These are phyloP conservation scores for Coniferiporia weirii DNA, from an alignment of 1,284 basidiomycete genomes.

Conservation along the genomic window DNA sequence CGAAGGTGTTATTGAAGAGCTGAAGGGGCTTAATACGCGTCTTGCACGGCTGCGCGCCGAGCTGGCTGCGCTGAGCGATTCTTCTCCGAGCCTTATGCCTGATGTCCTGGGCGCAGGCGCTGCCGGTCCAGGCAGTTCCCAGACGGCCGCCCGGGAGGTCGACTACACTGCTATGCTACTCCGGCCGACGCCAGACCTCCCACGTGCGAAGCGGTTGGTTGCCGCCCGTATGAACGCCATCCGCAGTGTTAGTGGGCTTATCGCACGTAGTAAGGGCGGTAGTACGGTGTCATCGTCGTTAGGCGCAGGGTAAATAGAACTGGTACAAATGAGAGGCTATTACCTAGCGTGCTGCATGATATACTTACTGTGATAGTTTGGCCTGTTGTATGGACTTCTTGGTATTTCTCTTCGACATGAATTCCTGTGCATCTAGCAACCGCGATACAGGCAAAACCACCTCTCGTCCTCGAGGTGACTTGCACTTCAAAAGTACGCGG, in stretches of 20 bases:
- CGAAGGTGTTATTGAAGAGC: conserved; percentile 48
- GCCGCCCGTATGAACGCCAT: conserved; percentile 42
- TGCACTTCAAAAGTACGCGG: too few relatives aligned
- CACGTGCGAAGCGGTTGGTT: conserved; percentile 43
- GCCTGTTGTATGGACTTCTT: too few relatives aligned
- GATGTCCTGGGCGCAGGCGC: background rate
- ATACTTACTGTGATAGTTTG: too few relatives aligned
- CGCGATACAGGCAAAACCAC: too few relatives aligned
- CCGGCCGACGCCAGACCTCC: conserved; percentile 29
- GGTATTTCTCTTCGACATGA: too few relatives aligned
- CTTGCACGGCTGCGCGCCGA: conserved; percentile 51
- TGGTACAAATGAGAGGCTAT: too few relatives aligned
- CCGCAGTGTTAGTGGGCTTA: conserved; percentile 21
- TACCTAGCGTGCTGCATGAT: too few relatives aligned
- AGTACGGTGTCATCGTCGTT: background rate
- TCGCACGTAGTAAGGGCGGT: background rate
- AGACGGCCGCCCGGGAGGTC: background rate
- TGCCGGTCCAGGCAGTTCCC: background rate
- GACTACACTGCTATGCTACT: conserved; percentile 1
- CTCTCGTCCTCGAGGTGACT: too few relatives aligned
- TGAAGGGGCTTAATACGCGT: conserved; percentile 58
- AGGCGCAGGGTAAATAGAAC: too few relatives aligned
- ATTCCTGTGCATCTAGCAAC: too few relatives aligned
- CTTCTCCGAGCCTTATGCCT: background rate
- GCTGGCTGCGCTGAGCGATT: conserved; percentile 28